These are phyloP conservation scores for Penicillium bovifimosum DNA, from an alignment of 495 filamentous ascomycete genomes.

Conservation along the genomic window DNA sequence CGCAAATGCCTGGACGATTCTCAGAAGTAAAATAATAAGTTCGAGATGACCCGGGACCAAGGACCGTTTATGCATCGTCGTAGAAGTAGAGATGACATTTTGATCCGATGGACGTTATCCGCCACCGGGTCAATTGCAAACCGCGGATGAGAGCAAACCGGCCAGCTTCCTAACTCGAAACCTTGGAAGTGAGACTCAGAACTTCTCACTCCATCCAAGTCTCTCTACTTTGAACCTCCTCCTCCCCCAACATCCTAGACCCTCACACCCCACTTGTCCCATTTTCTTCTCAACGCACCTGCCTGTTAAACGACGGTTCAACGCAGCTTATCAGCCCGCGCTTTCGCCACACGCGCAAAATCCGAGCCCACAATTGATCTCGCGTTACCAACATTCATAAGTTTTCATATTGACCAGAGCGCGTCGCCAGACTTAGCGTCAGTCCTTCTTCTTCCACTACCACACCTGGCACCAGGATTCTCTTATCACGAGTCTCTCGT, in stretches of 20 bases:
- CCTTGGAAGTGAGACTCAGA: not conserved
- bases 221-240: not conserved
- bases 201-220: not conserved
- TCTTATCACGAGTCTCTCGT: constrained; percentile 58
- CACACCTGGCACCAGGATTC: constrained; percentile 27
- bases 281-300: not conserved
- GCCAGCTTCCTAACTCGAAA: constrained; percentile 1
- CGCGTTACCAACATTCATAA: constrained; percentile 8
- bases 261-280: not conserved
- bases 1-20: not conserved
- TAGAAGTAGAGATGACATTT: not conserved
- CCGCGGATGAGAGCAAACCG: constrained; percentile 9
- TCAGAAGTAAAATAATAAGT: not conserved
- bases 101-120: not conserved
- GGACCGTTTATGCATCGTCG: not conserved
- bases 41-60: not conserved
- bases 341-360: constrained; percentile 18
- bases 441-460: not conserved
- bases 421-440: constrained; percentile 16
- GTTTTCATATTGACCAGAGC: not conserved
- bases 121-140: not conserved
- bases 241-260: not conserved
- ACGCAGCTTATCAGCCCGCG: not conserved
- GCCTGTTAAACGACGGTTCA: not conserved
- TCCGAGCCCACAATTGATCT: constrained; percentile 18